Evolutionary conservation across 2,329 filamentous ascomycete genomes (phyloP), one percentile per base, ranked within the genome.

Genomic region (Pseudovirgaria hyperparasitica): DNA sequence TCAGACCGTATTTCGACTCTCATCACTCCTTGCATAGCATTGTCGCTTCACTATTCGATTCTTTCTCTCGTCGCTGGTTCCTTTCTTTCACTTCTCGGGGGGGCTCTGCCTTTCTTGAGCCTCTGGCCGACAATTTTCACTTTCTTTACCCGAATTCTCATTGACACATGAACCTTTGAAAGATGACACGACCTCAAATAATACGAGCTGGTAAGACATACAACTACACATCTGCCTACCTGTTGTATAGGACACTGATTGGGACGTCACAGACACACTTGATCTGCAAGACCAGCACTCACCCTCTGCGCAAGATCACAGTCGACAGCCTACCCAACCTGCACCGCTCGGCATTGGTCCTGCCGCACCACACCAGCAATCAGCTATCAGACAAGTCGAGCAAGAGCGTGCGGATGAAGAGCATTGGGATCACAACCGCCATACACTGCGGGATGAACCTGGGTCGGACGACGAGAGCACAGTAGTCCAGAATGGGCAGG

Each of bases 211-310:
- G 65, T 68, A 55, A 35, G 59, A 32, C 30, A 27, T 26, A 21
- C 29, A 20, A 7, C 12, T 25, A 6, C 5, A 13, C 12, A 9
- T 23, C 19, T 22, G 22, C 9, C 16, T 25, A 10, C 23, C 16
- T 27, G 22, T 16, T 9, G n/a, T 19, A 15, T 24, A 31, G 32
- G 30, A 26, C 42, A 52, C 41, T 52, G 41, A 22, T 27, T 32
- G 27, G 33, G 28, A 32, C 31, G 19, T 22, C 27, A 32, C 57
- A 92, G 87, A 96, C 63, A 92, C 87, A 36, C 80, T 94, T 58
- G 90, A 96, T 60, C 74, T 96, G 27, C 90, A 96, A 67, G 73
- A 84, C 57, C 80, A 75, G 48, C 64, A 76, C 46, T 66, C 78
- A 32, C 84, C 85, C 18, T 90, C 86, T 23, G 82, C 87, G 20